These are phyloP conservation scores for Backusella psychrophila DNA, from an alignment of 192 early-diverging fungal genomes.

Conservation along the genomic window DNA sequence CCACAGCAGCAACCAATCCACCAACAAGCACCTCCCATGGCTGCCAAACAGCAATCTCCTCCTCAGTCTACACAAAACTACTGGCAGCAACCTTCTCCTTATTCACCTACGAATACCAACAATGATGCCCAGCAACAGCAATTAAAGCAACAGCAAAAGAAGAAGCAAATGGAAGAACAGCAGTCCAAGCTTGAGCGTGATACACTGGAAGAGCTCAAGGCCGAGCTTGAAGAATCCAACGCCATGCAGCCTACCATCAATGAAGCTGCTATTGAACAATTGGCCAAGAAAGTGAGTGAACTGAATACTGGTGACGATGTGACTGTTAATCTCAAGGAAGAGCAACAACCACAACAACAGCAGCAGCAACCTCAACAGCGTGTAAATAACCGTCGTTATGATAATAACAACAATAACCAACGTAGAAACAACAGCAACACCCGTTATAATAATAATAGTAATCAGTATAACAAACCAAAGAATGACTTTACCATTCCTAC, in stretches of 20 bases:
- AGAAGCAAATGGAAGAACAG: slow-evolving; percentile 1
- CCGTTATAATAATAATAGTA: not conserved
- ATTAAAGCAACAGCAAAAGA: not conserved
- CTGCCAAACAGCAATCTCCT: slow-evolving; percentile 34
- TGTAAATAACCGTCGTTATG: not conserved
- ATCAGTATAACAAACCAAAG: not conserved
- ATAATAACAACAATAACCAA: slow-evolving; percentile 5
- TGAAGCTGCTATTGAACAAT: slow-evolving; percentile 47
- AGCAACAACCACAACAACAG: not conserved
- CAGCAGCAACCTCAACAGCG: not conserved
- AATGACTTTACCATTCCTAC: slow-evolving; percentile 45
- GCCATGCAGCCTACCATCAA: slow-evolving; percentile 17
- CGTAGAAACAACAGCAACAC: not conserved
- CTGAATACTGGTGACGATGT: slow-evolving; percentile 37
- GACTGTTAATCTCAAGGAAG: not conserved
- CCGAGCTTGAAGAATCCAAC: slow-evolving; percentile 4
- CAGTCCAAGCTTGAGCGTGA: slow-evolving; percentile 34
- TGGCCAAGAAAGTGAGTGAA: slow-evolving; percentile 57
- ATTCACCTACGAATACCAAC: slow-evolving; percentile 6
- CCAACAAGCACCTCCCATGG: slow-evolving; percentile 15
- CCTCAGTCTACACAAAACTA: slow-evolving; percentile 5
- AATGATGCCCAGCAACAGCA: slow-evolving; percentile 12
- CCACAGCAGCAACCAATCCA: not conserved
- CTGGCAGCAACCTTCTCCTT: slow-evolving; percentile 28
- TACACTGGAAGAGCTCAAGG: slow-evolving; percentile 33